Percentiles rank a stretch among this genome's conserved stretches.
These are phyloP conservation scores for Drechmeria coniospora DNA, from an alignment of 2,329 filamentous ascomycete genomes.

Conservation along the genomic window DNA sequence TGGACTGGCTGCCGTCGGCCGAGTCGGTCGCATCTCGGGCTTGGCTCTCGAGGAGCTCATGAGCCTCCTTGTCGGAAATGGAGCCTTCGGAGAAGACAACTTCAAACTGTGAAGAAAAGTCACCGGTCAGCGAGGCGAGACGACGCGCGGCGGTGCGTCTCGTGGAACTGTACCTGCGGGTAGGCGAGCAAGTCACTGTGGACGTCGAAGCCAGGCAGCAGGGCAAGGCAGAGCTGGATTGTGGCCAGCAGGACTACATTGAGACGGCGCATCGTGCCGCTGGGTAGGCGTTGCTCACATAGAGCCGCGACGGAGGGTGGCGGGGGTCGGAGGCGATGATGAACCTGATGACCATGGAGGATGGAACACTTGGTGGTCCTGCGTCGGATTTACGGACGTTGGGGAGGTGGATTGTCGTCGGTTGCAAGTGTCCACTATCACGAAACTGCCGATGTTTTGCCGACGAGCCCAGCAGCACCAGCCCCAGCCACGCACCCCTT, in stretches of 20 bases:
- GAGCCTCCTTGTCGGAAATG: conserved; percentile 55
- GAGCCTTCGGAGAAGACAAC: conserved; percentile 60
- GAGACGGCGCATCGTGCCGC: conserved; percentile 34
- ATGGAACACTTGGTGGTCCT: not conserved
- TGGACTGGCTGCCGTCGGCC: conserved; percentile 23
- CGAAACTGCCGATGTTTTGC: not conserved
- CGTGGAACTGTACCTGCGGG: conserved; percentile 50
- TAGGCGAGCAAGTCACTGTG: conserved; percentile 78
- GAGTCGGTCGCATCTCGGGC: conserved; percentile 21
- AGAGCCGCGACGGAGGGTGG: conserved; percentile 6
- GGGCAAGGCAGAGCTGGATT: conserved; percentile 30
- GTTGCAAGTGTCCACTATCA: not conserved
- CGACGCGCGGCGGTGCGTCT: not conserved
- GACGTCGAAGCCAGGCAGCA: conserved; percentile 56
- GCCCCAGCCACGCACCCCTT: too few relatives aligned
- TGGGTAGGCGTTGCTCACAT: conserved; percentile 11
- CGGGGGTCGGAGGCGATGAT: not conserved
- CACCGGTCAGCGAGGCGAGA: conserved; percentile 1
- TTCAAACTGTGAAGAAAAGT: conserved; percentile 46
- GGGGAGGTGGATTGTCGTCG: not conserved
- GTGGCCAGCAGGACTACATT: conserved; percentile 27
- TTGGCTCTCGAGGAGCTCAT: conserved; percentile 36
- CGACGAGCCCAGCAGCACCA: too few relatives aligned
- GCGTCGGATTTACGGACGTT: too few relatives aligned
- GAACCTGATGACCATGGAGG: not conserved